These are phyloP conservation scores for Cardamine resedifolia DNA, from an alignment of 345 rosid species.

Conservation along the genomic window DNA sequence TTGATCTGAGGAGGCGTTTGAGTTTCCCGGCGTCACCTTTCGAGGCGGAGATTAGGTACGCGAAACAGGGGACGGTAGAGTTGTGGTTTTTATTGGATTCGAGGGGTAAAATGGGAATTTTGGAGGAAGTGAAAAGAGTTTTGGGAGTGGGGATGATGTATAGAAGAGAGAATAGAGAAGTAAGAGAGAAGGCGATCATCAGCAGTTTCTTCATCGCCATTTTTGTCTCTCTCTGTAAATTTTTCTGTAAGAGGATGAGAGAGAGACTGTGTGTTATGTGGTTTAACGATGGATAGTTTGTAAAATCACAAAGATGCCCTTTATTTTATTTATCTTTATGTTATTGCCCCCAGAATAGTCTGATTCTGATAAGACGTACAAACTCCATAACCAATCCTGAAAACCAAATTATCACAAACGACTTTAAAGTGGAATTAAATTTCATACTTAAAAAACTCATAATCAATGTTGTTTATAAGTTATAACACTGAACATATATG, in stretches of 20 bases:
- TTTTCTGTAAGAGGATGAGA: background rate
- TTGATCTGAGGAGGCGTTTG: slow-evolving; percentile 54
- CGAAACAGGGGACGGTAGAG: slow-evolving; percentile 62
- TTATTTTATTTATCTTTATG: background rate
- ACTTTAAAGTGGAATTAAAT: background rate
- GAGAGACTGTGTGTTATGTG: background rate
- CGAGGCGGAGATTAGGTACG: slow-evolving; percentile 84
- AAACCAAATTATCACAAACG: background rate
- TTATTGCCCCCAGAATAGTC: background rate
- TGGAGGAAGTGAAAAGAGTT: slow-evolving; percentile 43
- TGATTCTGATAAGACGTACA: background rate
- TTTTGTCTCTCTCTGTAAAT: slow-evolving; percentile 30
- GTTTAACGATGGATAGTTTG: slow-evolving; percentile 23
- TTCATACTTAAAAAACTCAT: background rate
- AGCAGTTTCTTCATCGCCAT: slow-evolving; percentile 45
- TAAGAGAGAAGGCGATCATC: slow-evolving; percentile 54
- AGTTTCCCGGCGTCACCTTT: slow-evolving; percentile 67
- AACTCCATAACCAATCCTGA: background rate
- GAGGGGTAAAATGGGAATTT: slow-evolving; percentile 40
- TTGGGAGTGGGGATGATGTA: slow-evolving; percentile 51
- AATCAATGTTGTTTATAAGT: background rate
- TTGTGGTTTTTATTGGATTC: slow-evolving; percentile 37
- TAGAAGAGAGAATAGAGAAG: slow-evolving; percentile 48
- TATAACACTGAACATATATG: background rate
- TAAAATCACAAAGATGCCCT: background rate